phyloP scores from a whole-genome alignment of 2,329 filamentous ascomycete genomes.

The Sporothrix pseudoabietina region DNA sequence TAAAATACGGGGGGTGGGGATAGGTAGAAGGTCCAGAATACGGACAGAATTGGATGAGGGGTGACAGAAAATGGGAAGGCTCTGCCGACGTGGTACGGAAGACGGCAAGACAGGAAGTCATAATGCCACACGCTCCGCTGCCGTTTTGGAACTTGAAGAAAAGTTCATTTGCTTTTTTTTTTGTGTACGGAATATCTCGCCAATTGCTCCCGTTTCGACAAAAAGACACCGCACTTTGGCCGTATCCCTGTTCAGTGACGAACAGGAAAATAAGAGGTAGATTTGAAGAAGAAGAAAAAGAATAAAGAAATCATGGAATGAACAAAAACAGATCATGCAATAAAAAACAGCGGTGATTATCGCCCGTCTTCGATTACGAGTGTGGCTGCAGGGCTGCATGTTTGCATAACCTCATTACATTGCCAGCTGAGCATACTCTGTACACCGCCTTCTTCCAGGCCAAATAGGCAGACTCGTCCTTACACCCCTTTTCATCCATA shows the following conservation, averaged over 20 bases:
- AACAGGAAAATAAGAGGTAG: neutral
- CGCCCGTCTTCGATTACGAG: neutral
- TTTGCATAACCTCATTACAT: neutral
- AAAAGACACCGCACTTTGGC: neutral
- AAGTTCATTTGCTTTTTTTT: neutral
- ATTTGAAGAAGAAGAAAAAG: neutral
- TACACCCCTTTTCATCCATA: neutral
- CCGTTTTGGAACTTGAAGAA: neutral
- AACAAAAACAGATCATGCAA: neutral
- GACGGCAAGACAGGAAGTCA: neutral
- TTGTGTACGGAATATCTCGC: neutral
- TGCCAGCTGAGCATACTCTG: neutral
- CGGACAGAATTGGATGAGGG: neutral
- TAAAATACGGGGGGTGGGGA: no score
- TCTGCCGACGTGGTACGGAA: constrained; percentile 2
- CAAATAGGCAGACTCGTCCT: neutral
- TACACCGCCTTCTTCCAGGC: neutral
- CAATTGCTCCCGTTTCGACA: neutral
- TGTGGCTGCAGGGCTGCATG: constrained; percentile 4
- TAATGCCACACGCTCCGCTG: neutral
- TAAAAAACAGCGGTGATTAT: neutral
- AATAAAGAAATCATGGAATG: neutral
- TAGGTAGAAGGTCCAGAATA: neutral
- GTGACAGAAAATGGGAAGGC: neutral
- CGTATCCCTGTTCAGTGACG: neutral